Conservation (phyloP, 2,329 filamentous ascomycete species). For the Rhexocercosporidium sp. region DNA sequence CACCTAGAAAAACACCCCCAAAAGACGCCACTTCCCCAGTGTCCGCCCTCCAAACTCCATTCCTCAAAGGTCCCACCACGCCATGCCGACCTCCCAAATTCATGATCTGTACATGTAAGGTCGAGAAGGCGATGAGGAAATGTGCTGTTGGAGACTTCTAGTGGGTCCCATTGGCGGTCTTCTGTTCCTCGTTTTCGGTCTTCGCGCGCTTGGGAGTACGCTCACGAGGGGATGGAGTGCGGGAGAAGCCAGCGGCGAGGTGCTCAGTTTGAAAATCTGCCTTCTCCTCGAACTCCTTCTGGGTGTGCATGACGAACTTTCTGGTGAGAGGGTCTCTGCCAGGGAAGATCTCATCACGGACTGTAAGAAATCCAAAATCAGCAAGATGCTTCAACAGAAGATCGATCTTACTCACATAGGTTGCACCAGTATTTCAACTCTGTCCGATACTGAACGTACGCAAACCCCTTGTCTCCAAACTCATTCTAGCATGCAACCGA, state of each 20-base stretch:
- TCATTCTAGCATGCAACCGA: background rate
- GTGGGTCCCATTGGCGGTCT: background rate
- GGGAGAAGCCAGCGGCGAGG: background rate
- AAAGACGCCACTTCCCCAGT: background rate
- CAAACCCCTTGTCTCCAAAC: background rate
- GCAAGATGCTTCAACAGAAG: too few species aligned
- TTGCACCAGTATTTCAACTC: background rate
- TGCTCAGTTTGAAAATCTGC: background rate
- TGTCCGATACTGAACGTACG: background rate
- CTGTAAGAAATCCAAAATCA: background rate
- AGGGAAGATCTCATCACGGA: background rate
- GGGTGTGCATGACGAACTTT: background rate
- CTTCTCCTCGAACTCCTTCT: background rate
- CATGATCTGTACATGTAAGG: background rate
- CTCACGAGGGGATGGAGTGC: background rate
- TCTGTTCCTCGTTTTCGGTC: background rate
- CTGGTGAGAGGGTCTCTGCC: background rate
- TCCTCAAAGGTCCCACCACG: background rate
- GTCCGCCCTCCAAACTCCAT: background rate
- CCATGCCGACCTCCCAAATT: background rate
- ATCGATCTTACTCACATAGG: background rate
- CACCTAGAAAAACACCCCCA: background rate
- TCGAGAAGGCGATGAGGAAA: background rate
- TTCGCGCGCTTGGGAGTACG: background rate
- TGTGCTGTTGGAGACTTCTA: background rate